Evolutionary conservation across 192 early-diverging fungal genomes (phyloP).

Genomic region (Allomyces macrogynus): DNA sequence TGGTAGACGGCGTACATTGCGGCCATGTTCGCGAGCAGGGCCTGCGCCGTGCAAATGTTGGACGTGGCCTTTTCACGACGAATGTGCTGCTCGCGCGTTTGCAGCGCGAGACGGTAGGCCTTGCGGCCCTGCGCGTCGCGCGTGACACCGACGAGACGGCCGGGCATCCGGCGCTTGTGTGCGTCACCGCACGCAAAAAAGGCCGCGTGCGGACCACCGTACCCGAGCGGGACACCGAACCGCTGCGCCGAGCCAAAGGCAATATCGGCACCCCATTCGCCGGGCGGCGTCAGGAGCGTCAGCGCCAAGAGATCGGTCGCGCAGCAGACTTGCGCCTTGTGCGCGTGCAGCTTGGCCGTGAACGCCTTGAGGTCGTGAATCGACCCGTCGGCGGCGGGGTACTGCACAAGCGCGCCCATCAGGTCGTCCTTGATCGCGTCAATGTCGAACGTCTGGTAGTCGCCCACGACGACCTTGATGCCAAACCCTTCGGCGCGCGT

Average conservation of each 20-base stretch:
- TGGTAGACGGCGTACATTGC: constrained; percentile 99
- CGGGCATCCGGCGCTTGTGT: constrained; percentile 89
- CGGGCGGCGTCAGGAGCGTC: constrained; percentile 75
- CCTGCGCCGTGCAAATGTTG: constrained; percentile 99
- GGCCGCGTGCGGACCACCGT: constrained; percentile 96
- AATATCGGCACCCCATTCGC: constrained; percentile 94
- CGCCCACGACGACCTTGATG: constrained; percentile 70
- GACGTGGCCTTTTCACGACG: constrained; percentile 94
- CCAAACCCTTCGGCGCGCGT: constrained; percentile 90
- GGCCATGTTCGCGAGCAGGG: constrained; percentile 96
- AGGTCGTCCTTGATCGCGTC: constrained; percentile 50
- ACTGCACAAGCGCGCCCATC: constrained; percentile 85
- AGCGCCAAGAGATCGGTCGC: constrained; percentile 88
- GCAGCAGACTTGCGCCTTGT: constrained; percentile 63
- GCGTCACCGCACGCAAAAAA: constrained; percentile 88
- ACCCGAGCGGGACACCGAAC: constrained; percentile 96
- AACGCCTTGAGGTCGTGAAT: constrained; percentile 67
- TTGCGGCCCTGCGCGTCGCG: constrained; percentile 69
- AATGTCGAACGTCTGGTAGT: constrained; percentile 64
- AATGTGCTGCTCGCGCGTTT: constrained; percentile 98
- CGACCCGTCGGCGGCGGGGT: constrained; percentile 75
- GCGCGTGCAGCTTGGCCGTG: constrained; percentile 51
- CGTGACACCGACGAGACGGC: constrained; percentile 87
- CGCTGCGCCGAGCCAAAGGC: constrained; percentile 93
- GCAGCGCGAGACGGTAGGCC: constrained; percentile 86